Evolutionary conservation across 2,329 filamentous ascomycete genomes (phyloP), one percentile per base, ranked within the genome.

Genomic region (Xylaria sp.): DNA sequence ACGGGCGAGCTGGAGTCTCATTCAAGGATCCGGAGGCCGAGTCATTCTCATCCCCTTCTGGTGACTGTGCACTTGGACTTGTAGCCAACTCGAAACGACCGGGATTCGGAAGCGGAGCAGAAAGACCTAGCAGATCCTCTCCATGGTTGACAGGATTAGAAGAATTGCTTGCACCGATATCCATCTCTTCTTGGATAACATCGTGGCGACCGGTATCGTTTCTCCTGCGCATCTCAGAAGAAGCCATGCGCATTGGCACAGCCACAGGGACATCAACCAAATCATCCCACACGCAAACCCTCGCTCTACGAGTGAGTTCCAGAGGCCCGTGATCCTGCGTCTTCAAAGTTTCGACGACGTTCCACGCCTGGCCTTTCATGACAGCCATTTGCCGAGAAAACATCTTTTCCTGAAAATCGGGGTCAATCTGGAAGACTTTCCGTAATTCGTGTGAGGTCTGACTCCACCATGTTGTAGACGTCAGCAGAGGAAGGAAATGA

Each of bases 321-420:
- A 99, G 84, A 0, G 96, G 96, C 0, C 96, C 96, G 78, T 98
- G 95, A 77, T 98, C 96, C 0, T 89, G 86, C 20, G 92, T 92
- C 80, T 99, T 99, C 70, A 99, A 86, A 0, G 96, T 98, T 83
- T 99, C 96, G 4, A 99, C 96, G 0, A 99, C 96, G 78, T 99
- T 99, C 94, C 96, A 99, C 0, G 96, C 96, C 79, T 99, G 96
- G 12, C 96, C 96, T 82, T 99, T 99, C 94, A 99, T 97, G 68
- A 99, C 96, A 0, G 96, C 95, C 70, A 99, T 97, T 78, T 99
- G 96, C 74, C 93, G 90, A n/a, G 94, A 94, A 82, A 97, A 99
- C 96, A 99, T 99, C 81, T 93, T 92, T 82, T 99, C 96, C 79
- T 98, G 94, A 81, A 99, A 99, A 81, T 99, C 96, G 2, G 91